Evolutionary conservation across 306 rosid species (phyloP), one percentile per base, ranked within the genome.

Genomic region (Pyrus pyrifolia): DNA sequence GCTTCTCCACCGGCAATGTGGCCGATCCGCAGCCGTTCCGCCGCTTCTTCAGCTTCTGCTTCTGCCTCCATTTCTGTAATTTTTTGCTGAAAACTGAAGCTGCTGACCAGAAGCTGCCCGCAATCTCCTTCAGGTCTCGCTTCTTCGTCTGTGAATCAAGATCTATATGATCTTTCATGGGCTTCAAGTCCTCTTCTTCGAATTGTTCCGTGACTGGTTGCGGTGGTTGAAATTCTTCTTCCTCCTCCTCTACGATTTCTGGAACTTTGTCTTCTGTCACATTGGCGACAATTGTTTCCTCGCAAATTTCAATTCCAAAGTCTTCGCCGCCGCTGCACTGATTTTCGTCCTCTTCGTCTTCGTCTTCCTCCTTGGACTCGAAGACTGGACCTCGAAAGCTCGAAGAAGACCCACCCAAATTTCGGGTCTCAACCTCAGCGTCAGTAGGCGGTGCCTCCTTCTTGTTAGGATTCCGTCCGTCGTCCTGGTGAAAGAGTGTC

Each of bases 41-140:
- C 8, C 95, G 90, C 70, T 92, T 95, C 90, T 95, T 95, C 29
- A 87, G 80, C 88, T 95, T 95, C 92, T 95, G 99, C 76, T 95
- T 95, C 80, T 92, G 96, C 70, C 99, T 85, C 99, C 99, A 95
- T 78, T 95, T 92, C 92, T 95, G 99, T 33, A 93, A 78, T 78
- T 92, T 95, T 82, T 92, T 95, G 87, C 97, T 95, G 88, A 95
- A 95, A 9, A 95, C 99, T 6, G 99, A 95, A 11, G 99, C 99
- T 0, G 99, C 99, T 0, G 97, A 89, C 99, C 97, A 95, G 85
- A 95, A 95, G 65, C 98, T 95, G 3, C 98, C 98, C 1, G 97
- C 97, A 10, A 93, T 88, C 80, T 91, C 98, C 64, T 94, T 94
- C 25, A 94, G 87, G 72, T 94, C 98, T 23, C 98, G 86, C 77